phyloP scores from a whole-genome alignment of 257 asterid genomes.

The Capsicum chinense region DNA sequence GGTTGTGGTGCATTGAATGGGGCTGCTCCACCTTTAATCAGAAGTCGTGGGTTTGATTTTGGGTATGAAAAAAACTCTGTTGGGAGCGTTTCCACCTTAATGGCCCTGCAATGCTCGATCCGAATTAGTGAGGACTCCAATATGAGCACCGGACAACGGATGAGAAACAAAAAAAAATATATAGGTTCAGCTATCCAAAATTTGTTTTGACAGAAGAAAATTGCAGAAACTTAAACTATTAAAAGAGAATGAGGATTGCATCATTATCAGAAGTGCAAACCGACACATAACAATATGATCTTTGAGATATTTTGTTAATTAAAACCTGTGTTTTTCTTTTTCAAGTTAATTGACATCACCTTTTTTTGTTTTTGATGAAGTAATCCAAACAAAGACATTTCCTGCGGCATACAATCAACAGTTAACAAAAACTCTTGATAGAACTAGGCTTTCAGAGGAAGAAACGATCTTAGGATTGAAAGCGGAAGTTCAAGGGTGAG shows the following conservation, averaged over 20 bases:
- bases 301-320: not conserved
- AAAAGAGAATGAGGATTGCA: not conserved
- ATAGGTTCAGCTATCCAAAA: too few species aligned
- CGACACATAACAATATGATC: slow-evolving; percentile 18
- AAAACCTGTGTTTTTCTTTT: not conserved
- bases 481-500: not conserved
- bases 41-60: too few species aligned
- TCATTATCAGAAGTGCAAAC: not conserved
- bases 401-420: not conserved
- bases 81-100: too few species aligned
- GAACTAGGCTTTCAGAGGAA: not conserved
- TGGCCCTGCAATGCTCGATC: too few species aligned
- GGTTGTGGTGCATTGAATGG: too few species aligned
- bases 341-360: too few species aligned
- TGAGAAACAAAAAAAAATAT: too few species aligned
- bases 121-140: too few species aligned
- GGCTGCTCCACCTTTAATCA: too few species aligned
- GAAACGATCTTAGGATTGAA: not conserved
- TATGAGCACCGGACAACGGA: too few species aligned
- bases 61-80: too few species aligned
- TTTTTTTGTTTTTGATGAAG: not conserved
- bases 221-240: not conserved
- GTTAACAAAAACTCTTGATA: not conserved
- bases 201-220: too few species aligned
- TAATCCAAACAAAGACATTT: not conserved